Conservation (phyloP, 2,329 filamentous ascomycete genomes). For the Neofusicoccum sp. region DNA sequence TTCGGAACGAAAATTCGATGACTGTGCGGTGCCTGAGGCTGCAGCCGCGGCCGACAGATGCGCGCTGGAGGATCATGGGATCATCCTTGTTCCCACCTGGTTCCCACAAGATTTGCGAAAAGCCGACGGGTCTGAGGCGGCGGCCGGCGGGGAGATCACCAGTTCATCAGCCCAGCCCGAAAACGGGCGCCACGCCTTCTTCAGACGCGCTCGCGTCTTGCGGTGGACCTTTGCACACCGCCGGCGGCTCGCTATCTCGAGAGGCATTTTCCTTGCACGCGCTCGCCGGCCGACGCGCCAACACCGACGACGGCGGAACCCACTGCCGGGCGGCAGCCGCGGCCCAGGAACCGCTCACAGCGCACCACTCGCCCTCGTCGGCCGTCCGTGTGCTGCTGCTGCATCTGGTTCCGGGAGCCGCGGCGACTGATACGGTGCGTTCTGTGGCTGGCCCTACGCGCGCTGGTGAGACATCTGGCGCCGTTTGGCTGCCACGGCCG, state of each 20-base stretch:
- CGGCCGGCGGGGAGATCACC: slow-evolving; percentile 7
- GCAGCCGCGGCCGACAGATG: neutral
- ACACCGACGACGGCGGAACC: neutral
- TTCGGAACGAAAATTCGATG: neutral
- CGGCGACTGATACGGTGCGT: neutral
- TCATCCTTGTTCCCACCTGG: slow-evolving; percentile 2
- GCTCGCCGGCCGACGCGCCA: neutral
- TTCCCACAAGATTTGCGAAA: neutral
- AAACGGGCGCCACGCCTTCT: neutral
- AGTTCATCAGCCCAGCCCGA: slow-evolving; percentile 1
- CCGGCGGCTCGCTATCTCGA: neutral
- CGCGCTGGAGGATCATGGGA: slow-evolving; percentile 1
- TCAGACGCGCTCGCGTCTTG: neutral
- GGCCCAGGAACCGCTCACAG: neutral
- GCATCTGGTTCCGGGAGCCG: neutral
- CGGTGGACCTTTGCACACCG: slow-evolving; percentile 9
- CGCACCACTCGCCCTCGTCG: neutral
- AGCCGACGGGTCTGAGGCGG: slow-evolving; percentile 6
- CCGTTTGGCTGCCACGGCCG: neutral
- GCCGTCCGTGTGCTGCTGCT: neutral
- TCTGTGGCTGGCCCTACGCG: neutral
- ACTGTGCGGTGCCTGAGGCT: slow-evolving; percentile 1
- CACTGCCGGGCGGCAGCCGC: neutral
- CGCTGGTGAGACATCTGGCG: neutral
- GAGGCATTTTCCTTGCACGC: neutral